These are phyloP conservation scores for Jamesozyma gamospora DNA, from an alignment of 805 yeast species.

Conservation along the genomic window DNA sequence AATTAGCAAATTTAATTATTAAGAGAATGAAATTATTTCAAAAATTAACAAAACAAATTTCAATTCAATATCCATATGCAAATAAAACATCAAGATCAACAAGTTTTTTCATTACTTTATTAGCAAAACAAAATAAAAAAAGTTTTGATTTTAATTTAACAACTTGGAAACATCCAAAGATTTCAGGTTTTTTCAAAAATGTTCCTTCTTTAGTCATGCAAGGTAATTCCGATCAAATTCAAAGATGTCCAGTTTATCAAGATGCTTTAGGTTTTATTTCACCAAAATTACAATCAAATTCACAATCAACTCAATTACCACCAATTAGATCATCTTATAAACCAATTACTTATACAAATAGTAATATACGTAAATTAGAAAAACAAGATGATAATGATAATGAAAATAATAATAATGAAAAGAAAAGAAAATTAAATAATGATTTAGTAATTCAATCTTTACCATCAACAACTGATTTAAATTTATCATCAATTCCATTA, in stretches of 20 bases:
- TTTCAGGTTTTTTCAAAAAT: conserved; percentile 24
- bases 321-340: conserved; percentile 25
- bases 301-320: conserved; percentile 20
- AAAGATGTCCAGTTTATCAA: conserved; percentile 31
- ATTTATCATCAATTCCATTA: not conserved
- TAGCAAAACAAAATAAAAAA: conserved; percentile 20
- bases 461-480: conserved; percentile 1
- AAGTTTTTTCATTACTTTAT: conserved; percentile 33
- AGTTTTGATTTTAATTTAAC: conserved; percentile 3
- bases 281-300: conserved; percentile 9
- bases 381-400: conserved; percentile 7
- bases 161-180: conserved; percentile 19
- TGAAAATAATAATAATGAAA: conserved; percentile 12
- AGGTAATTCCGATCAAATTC: conserved; percentile 26
- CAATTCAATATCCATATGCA: conserved; percentile 54
- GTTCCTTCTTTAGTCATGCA: conserved; percentile 27
- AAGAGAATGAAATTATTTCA: conserved; percentile 36
- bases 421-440: conserved; percentile 17
- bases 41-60: conserved; percentile 35
- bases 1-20: conserved; percentile 30
- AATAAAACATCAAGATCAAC: conserved; percentile 57
- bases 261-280: conserved; percentile 28
- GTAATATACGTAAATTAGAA: conserved; percentile 20
- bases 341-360: conserved; percentile 27
- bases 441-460: conserved; percentile 2